A percentile compares a stretch with the other conserved stretches of the same genome.
Evolutionary conservation across 805 yeast species (phyloP).

Genomic region (Spathaspora girioi): DNA sequence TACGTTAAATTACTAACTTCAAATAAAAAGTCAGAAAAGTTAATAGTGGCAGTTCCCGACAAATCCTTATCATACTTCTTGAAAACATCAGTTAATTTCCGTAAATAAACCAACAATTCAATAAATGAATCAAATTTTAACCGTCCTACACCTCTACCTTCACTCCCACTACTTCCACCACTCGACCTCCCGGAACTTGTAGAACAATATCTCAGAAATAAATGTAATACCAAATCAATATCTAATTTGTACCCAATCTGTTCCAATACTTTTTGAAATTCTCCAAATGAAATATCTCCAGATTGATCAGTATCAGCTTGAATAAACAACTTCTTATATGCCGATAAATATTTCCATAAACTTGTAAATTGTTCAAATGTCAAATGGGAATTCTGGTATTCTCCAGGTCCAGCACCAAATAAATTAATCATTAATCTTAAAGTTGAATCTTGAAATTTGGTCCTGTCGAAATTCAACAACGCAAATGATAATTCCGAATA

Average conservation of each 20-base stretch:
- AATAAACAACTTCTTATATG: conserved; percentile 62
- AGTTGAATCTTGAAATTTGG: conserved; percentile 58
- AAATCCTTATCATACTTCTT: conserved; percentile 72
- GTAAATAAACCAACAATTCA: conserved; percentile 72
- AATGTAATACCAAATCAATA: conserved; percentile 51
- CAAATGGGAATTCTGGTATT: conserved; percentile 18
- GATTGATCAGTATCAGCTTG: conserved; percentile 57
- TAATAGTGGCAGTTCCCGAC: conserved; percentile 67
- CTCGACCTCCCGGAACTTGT: conserved; percentile 19
- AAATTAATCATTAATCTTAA: conserved; percentile 59
- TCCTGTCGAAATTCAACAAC: conserved; percentile 59
- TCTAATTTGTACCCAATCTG: conserved; percentile 66
- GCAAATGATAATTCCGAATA: conserved; percentile 57
- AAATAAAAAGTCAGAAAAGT: conserved; percentile 63
- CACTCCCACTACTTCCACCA: conserved; percentile 24
- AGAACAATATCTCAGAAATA: conserved; percentile 50
- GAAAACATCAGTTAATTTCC: conserved; percentile 74
- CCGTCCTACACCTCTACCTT: conserved; percentile 28
- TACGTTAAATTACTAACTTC: conserved; percentile 38
- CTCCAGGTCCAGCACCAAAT: conserved; percentile 39
- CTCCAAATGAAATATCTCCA: conserved; percentile 62
- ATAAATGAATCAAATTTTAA: conserved; percentile 79
- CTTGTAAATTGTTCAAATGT: conserved; percentile 62
- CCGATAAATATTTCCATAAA: conserved; percentile 63
- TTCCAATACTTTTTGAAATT: conserved; percentile 56